phyloP scores from a whole-genome alignment of 805 yeast genomes.

The Ogataea polymorpha region DNA sequence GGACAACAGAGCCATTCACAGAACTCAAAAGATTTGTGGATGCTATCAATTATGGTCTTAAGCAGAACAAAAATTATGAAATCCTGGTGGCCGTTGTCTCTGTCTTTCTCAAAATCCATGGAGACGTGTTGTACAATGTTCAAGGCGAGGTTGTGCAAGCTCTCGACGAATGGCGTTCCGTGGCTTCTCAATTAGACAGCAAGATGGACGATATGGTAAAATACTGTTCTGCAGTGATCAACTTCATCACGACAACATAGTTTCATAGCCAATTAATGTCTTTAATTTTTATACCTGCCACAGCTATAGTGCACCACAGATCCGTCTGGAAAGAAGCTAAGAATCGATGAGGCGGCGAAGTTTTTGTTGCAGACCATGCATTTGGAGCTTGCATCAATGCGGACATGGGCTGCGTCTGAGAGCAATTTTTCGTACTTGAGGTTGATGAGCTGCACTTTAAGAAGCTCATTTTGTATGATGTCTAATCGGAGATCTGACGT shows the following conservation, averaged over 20 bases:
- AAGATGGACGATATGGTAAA: slow-evolving; percentile 66
- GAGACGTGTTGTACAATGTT: slow-evolving; percentile 58
- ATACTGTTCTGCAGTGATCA: slow-evolving; percentile 77
- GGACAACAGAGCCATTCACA: slow-evolving; percentile 57
- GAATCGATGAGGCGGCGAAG: slow-evolving; percentile 42
- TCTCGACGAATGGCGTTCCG: slow-evolving; percentile 42
- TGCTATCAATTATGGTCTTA: slow-evolving; percentile 63
- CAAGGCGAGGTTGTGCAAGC: slow-evolving; percentile 24
- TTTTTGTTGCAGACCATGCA: slow-evolving; percentile 61
- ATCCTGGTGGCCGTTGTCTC: slow-evolving; percentile 77
- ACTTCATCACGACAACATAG: slow-evolving; percentile 46
- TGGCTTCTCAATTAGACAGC: slow-evolving; percentile 40
- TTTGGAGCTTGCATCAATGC: slow-evolving; percentile 42
- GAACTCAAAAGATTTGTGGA: slow-evolving; percentile 65
- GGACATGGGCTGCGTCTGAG: slow-evolving; percentile 34
- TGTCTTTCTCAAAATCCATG: slow-evolving; percentile 73
- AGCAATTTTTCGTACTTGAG: slow-evolving; percentile 39
- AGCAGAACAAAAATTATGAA: slow-evolving; percentile 62
- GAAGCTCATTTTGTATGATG: slow-evolving; percentile 44
- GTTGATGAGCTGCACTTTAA: slow-evolving; percentile 50
- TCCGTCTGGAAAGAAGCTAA: slow-evolving; percentile 45
- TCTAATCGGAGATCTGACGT: slow-evolving; percentile 39
- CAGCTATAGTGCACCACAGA: slow-evolving; percentile 60
- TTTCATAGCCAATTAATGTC: slow-evolving; percentile 15
- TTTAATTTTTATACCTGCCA: slow-evolving; percentile 15